phyloP scores from a whole-genome alignment of 352 stramenopile genomes.

The Pythium brassicae region DNA sequence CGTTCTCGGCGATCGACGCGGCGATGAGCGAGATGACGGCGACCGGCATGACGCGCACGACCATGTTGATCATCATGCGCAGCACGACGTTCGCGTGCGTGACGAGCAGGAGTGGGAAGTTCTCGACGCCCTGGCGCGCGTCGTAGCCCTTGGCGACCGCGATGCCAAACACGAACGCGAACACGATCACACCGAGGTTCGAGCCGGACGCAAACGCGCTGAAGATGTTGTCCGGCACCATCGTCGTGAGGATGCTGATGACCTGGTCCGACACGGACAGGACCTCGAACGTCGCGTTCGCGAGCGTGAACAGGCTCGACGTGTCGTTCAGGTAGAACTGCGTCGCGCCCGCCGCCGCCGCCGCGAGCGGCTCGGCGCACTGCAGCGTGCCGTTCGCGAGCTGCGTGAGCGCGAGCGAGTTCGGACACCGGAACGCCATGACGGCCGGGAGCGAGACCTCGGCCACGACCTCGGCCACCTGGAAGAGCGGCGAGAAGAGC shows the following conservation, averaged over 20 bases:
- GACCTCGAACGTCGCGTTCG: constrained; percentile 29
- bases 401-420: constrained; percentile 36
- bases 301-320: constrained; percentile 32
- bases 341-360: constrained; percentile 18
- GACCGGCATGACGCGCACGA: constrained; percentile 61
- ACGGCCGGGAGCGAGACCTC: constrained; percentile 13
- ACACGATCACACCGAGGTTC: constrained; percentile 72
- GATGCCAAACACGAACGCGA: constrained; percentile 63
- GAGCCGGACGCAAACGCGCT: constrained; percentile 45
- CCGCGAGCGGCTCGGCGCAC: constrained; percentile 37
- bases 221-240: constrained; percentile 75
- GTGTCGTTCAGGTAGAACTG: constrained; percentile 60
- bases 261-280: constrained; percentile 67
- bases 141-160: constrained; percentile 61
- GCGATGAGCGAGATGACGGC: constrained; percentile 73
- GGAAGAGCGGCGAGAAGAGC: constrained; percentile 24
- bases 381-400: constrained; percentile 26
- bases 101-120: constrained; percentile 67
- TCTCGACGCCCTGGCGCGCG: constrained; percentile 38
- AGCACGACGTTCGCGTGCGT: constrained; percentile 61
- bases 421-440: constrained; percentile 42
- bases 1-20: constrained; percentile 54
- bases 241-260: constrained; percentile 54
- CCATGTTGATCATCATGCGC: constrained; percentile 67
- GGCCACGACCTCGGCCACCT: neutral